Evolutionary conservation across 306 rosid genomes (phyloP).

Genomic region (Dalbergia cultrata): DNA sequence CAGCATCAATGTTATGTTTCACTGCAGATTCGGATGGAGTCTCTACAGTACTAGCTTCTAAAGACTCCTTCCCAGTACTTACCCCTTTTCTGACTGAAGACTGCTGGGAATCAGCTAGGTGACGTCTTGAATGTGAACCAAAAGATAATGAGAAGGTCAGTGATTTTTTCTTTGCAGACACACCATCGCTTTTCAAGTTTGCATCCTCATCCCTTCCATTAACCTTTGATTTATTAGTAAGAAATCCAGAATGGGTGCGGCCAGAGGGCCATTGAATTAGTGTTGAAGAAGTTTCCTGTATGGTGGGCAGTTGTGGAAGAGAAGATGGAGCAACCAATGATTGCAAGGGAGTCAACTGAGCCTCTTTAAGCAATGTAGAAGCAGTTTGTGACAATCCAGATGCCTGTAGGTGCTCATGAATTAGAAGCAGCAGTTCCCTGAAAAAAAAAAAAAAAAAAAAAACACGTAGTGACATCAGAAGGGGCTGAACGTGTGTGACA

Average conservation of each 20-base stretch:
- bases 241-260: constrained; percentile 80
- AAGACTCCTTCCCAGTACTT: constrained; percentile 61
- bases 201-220: constrained; percentile 68
- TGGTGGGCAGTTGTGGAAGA: constrained; percentile 67
- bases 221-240: constrained; percentile 65
- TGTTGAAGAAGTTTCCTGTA: constrained; percentile 73
- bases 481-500: not conserved
- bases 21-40: constrained; percentile 54
- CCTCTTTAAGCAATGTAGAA: constrained; percentile 80
- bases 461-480: constrained; percentile 37
- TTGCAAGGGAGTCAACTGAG: constrained; percentile 91
- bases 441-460: constrained; percentile 29
- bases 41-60: constrained; percentile 58
- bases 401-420: constrained; percentile 97
- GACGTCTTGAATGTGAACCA: constrained; percentile 70
- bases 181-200: constrained; percentile 57
- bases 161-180: constrained; percentile 73
- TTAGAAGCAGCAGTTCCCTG: constrained; percentile 93
- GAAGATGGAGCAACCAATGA: constrained; percentile 80
- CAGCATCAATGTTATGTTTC: constrained; percentile 67
- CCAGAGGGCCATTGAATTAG: constrained; percentile 91
- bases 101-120: constrained; percentile 58
- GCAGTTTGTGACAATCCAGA: constrained; percentile 86
- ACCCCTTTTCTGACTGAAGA: constrained; percentile 55
- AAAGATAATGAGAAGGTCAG: constrained; percentile 76